These are phyloP conservation scores for Hyphodiscus sp. DNA, from an alignment of 2,329 filamentous ascomycete species.

Conservation along the genomic window DNA sequence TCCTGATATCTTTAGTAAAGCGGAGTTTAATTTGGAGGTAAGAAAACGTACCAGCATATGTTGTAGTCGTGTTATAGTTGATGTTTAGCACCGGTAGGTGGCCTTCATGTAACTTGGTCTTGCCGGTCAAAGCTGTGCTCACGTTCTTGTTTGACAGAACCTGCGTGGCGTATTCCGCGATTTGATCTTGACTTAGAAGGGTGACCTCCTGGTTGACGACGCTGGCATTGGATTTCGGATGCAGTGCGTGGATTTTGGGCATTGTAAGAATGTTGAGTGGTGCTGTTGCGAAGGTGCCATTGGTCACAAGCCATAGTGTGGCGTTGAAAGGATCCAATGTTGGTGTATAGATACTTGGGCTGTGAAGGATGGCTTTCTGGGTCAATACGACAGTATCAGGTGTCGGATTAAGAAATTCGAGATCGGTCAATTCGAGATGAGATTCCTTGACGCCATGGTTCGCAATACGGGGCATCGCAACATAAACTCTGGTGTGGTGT, in stretches of 20 bases:
- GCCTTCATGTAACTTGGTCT: slow-evolving; percentile 44
- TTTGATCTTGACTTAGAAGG: slow-evolving; percentile 38
- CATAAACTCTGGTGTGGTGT: slow-evolving; percentile 41
- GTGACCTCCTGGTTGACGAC: slow-evolving; percentile 40
- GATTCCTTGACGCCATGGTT: slow-evolving; percentile 47
- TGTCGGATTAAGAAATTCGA: slow-evolving; percentile 44
- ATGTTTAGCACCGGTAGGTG: slow-evolving; percentile 43
- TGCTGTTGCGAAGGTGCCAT: slow-evolving; percentile 27
- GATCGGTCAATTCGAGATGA: slow-evolving; percentile 41
- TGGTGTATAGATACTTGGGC: slow-evolving; percentile 45
- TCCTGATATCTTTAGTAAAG: slow-evolving; percentile 33
- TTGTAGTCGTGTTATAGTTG: slow-evolving; percentile 49
- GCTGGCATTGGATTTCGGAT: slow-evolving; percentile 32
- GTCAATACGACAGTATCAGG: slow-evolving; percentile 42
- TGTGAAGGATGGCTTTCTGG: slow-evolving; percentile 41
- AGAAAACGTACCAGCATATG: slow-evolving; percentile 43
- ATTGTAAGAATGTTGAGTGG: slow-evolving; percentile 25
- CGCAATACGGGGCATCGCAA: slow-evolving; percentile 51
- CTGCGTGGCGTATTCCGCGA: slow-evolving; percentile 42
- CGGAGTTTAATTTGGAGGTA: background rate
- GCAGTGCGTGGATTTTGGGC: slow-evolving; percentile 26
- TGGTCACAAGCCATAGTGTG: slow-evolving; percentile 38
- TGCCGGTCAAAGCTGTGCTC: slow-evolving; percentile 43
- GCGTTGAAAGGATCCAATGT: slow-evolving; percentile 47
- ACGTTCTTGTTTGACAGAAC: slow-evolving; percentile 44